Conservation (phyloP, 2,329 filamentous ascomycete genomes). For the Penicillium hordei region DNA sequence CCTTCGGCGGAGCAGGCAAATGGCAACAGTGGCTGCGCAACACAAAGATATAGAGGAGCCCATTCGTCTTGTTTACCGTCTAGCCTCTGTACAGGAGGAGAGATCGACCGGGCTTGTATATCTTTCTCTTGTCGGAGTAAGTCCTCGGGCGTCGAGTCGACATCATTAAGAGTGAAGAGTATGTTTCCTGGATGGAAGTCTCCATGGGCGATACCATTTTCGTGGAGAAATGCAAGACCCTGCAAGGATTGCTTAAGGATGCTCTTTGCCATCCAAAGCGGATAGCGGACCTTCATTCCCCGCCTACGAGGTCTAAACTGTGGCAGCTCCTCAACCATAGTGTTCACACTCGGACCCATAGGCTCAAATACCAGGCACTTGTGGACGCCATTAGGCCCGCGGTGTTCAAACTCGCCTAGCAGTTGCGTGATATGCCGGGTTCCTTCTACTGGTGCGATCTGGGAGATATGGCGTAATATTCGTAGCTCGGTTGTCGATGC, state of each 20-base stretch:
- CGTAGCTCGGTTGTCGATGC: conserved; percentile 19
- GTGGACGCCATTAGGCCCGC: conserved; percentile 36
- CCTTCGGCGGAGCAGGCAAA: conserved; percentile 22
- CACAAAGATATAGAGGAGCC: conserved; percentile 30
- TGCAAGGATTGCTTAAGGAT: conserved; percentile 28
- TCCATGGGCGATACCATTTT: conserved; percentile 26
- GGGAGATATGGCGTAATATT: conserved; percentile 16
- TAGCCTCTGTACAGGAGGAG: conserved; percentile 22
- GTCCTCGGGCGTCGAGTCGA: conserved; percentile 18
- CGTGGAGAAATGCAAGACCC: conserved; percentile 26
- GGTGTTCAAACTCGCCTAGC: conserved; percentile 28
- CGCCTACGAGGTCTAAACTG: conserved; percentile 21
- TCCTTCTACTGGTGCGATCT: conserved; percentile 17
- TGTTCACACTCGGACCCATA: conserved; percentile 30
- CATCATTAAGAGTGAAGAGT: conserved; percentile 22
- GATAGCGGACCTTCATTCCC: conserved; percentile 24
- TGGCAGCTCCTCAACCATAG: conserved; percentile 26
- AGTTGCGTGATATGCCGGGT: conserved; percentile 18
- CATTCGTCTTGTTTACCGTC: conserved; percentile 33
- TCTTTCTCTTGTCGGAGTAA: conserved; percentile 25
- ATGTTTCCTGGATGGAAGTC: conserved; percentile 30
- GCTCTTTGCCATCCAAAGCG: conserved; percentile 24
- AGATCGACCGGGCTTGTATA: conserved; percentile 21
- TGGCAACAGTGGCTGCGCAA: conserved; percentile 29
- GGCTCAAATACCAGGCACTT: conserved; percentile 34